Evolutionary conservation across 371 early-diverging fungal species (phyloP).

Genomic region (Apophysomyces variabilis): DNA sequence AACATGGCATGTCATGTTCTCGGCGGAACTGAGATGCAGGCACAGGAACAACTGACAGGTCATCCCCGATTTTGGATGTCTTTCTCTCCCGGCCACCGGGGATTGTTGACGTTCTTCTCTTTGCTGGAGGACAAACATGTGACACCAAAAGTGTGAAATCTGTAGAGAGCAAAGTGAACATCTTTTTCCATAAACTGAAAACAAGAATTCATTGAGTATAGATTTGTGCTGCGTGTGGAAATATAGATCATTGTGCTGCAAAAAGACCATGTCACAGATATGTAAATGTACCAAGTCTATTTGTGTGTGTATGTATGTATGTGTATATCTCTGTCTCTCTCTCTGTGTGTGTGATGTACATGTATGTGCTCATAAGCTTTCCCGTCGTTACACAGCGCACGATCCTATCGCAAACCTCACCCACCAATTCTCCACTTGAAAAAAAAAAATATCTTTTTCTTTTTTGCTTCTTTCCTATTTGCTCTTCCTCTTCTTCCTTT

Average conservation of each 20-base stretch:
- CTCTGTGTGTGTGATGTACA: not conserved
- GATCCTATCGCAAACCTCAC: slow-evolving; percentile 15
- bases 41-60: too few species aligned
- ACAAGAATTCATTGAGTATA: too few species aligned
- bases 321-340: not conserved
- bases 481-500: not conserved
- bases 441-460: slow-evolving; percentile 8
- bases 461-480: not conserved
- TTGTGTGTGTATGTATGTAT: too few species aligned
- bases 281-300: too few species aligned
- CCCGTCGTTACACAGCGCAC: slow-evolving; percentile 12
- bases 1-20: too few species aligned
- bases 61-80: not conserved
- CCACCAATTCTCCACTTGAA: slow-evolving; percentile 8
- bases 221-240: too few species aligned
- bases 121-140: not conserved
- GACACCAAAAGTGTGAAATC: not conserved
- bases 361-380: slow-evolving; percentile 5
- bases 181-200: not conserved
- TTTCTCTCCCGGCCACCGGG: slow-evolving; percentile 8
- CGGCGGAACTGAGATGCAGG: too few species aligned
- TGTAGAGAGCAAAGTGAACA: not conserved
- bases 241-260: not conserved
- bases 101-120: not conserved
- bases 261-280: not conserved